Base-by-base conservation (phyloP, 495 filamentous ascomycete species). In the Diplogelasinospora grovesii region DNA sequence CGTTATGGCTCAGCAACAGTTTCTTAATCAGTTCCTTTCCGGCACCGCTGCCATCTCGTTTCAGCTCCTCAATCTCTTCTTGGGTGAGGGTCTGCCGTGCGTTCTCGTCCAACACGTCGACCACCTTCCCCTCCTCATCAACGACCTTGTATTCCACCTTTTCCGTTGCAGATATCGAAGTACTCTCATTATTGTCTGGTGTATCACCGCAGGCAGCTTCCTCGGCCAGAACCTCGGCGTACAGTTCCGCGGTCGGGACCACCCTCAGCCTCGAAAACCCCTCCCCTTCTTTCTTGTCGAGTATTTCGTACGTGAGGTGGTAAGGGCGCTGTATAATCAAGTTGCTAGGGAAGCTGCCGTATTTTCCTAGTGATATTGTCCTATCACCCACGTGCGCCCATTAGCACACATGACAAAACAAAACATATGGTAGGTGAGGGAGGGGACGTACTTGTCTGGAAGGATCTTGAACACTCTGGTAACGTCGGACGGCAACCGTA, bases 41-140 rank as follows among this genome's bases (percentile, higher is more conserved):
- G 0, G 86, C 83, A 15, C 80, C 80, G 23, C 73, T 78, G 2
- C 79, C 82, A 27, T 85, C 75, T 42, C 75, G 78, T 65, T 98
- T 98, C 46, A 97, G 64, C 56, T 81, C 81, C 57, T 97, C 92
- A 42, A 98, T 98, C 64, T 97, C 88, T 27, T 81, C 75, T 60
- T 82, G 71, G 0, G 85, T 86, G 43, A 98, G 66, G 14, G 77
- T 82, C 60, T 98, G 92, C 13, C 85, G 79, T 22, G 80, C 79
- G 1, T 77, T 73, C 53, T 90, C 85, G 59, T 96, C 88, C 36
- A 89, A 69, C 13, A 78, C 86, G 69, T 85, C 79, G 19, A 89
- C 69, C 0, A 81, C 69, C 15, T 76, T 70, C 13, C 67, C 67
- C 16, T 67, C 62, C 11, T 56, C 52, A 36, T 71, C 70, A 7